Evolutionary conservation across 1,284 basidiomycete genomes (phyloP), one percentile per base, ranked within the genome.

Genomic region (Trametes polyzona): DNA sequence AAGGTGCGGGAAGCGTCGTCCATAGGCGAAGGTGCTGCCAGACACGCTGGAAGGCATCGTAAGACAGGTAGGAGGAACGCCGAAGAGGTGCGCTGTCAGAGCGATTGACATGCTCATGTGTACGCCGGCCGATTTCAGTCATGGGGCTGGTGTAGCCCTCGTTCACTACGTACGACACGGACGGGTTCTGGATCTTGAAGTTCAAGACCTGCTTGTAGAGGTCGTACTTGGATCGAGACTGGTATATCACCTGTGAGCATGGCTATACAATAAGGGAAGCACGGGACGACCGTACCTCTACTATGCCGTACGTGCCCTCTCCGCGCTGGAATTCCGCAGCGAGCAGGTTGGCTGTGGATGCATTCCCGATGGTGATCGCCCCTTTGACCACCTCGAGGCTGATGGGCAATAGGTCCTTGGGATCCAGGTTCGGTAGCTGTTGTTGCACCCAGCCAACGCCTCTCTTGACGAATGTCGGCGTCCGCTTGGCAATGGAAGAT

Each of bases 191-290:
- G 62, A 96, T 89, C 51, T 77, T 87, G 61, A 96, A 74, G 55
- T 85, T 83, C 56, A 93, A 75, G 4, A 87, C 73, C 64, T 93
- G 86, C 69, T 93, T 95, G 75, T 95, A 90, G 17, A 86, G 71
- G 71, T 97, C 95, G 61, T 83, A 79, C 52, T 79, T 83, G 0
- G 93, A 96, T 39, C 87, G 82, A 8, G 94, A 85, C 89, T 93
- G 63, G 4, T 21, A 24, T 35, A 35, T 39, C 59, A 16, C 33
- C 4, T 54, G 2, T 47, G 5, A 36, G 46, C 12, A 37, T 14
- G 50, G n/a, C 32, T 17, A 47, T 24, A 32, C 32, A 54, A 39
- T 48, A 29, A n/a, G 32, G 30, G 21, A 47, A 17, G 11, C 33
- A 55, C 23, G 92, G 90, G 12, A 12, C 27, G 8, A 12, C 3